phyloP scores from a whole-genome alignment of 2,329 filamentous ascomycete species.

The Aspergillus flavus region DNA sequence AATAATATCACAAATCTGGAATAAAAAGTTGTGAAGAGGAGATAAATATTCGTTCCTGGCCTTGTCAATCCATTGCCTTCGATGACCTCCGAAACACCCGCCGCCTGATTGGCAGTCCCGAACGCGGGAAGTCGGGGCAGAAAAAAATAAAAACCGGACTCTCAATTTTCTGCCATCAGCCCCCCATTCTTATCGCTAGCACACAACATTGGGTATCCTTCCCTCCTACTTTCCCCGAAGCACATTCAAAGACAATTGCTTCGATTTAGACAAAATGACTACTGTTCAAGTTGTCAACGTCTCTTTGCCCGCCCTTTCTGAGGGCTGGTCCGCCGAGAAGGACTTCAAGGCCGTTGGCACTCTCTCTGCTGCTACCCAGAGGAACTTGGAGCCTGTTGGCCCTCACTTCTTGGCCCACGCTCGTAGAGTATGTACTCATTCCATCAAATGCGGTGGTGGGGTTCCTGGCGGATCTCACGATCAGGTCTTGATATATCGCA shows the following conservation, averaged over 20 bases:
- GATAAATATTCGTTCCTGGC: conserved; percentile 2
- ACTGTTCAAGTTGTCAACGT: conserved; percentile 50
- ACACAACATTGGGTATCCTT: conserved; percentile 14
- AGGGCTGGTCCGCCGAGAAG: conserved; percentile 80
- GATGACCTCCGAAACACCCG: conserved; percentile 28
- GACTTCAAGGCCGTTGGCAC: conserved; percentile 84
- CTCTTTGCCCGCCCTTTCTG: conserved; percentile 71
- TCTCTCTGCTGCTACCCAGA: conserved; percentile 75
- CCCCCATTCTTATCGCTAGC: conserved; percentile 13
- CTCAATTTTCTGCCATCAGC: conserved; percentile 10
- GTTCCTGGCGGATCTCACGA: not conserved
- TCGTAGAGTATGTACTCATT: conserved; percentile 67
- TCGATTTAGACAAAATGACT: conserved; percentile 59
- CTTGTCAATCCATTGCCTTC: not conserved
- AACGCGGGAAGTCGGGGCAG: conserved; percentile 34
- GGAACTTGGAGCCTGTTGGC: conserved; percentile 92
- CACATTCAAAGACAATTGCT: conserved; percentile 8
- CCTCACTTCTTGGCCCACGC: conserved; percentile 98
- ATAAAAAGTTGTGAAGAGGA: not conserved
- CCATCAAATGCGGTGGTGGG: not conserved
- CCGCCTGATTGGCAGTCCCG: conserved; percentile 28
- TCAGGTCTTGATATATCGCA: not conserved
- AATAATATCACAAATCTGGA: not conserved
- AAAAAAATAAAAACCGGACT: conserved; percentile 40
- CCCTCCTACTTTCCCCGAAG: not conserved